These are phyloP conservation scores for Iris pallida DNA, from an alignment of 116 monocot genomes.

Conservation along the genomic window DNA sequence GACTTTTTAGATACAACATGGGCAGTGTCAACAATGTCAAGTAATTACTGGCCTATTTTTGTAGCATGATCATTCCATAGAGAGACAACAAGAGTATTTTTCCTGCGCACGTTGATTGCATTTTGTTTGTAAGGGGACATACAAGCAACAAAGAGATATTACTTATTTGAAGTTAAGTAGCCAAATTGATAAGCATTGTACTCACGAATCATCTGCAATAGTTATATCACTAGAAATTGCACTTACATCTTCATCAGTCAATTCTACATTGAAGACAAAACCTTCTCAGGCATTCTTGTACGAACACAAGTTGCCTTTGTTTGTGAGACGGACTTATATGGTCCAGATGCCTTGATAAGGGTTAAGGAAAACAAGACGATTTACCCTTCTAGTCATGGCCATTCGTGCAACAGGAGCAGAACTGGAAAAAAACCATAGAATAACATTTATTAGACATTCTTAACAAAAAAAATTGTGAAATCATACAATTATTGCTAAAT, in stretches of 20 bases:
- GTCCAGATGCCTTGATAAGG: constrained; percentile 97
- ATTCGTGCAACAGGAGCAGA: constrained; percentile 84
- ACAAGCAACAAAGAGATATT: background rate
- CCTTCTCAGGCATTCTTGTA: constrained; percentile 95
- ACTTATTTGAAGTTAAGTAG: background rate
- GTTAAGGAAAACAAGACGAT: constrained; percentile 88
- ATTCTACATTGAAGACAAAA: constrained; percentile 88
- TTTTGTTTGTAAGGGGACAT: background rate
- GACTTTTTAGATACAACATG: constrained; percentile 79
- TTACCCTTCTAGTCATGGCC: constrained; percentile 91
- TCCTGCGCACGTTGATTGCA: constrained; percentile 33
- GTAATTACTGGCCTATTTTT: constrained; percentile 63
- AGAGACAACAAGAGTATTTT: constrained; percentile 74
- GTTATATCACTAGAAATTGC: constrained; percentile 49
- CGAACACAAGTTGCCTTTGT: constrained; percentile 70
- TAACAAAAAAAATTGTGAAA: constrained; percentile 10
- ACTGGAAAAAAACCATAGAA: constrained; percentile 20
- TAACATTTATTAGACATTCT: background rate
- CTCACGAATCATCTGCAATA: constrained; percentile 94
- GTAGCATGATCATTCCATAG: constrained; percentile 90
- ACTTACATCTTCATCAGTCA: constrained; percentile 97
- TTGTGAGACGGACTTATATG: constrained; percentile 86
- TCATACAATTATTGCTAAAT: too few species aligned
- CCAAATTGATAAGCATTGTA: background rate
- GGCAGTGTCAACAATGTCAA: constrained; percentile 59